These are phyloP conservation scores for Oryza officinalis DNA, from an alignment of 176 grass and related monocot genomes.

Conservation along the genomic window DNA sequence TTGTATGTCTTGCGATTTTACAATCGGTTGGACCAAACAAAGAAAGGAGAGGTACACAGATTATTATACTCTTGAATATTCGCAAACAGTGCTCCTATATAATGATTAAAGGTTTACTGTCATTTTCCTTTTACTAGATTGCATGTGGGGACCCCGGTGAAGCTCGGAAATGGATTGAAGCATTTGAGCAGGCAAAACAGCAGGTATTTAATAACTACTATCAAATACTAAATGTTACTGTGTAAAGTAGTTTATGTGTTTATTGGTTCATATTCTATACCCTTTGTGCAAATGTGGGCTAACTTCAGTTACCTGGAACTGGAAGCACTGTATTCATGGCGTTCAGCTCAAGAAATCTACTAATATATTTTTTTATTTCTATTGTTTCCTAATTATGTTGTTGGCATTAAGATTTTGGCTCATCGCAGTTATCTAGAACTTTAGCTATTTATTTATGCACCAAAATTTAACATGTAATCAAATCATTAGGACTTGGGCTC, in stretches of 20 bases:
- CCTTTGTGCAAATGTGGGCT: slow-evolving; percentile 4
- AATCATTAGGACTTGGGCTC: background rate
- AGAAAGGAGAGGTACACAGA: slow-evolving; percentile 86
- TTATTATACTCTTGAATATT: slow-evolving; percentile 14
- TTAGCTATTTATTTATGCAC: background rate
- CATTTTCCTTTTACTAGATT: slow-evolving; percentile 60
- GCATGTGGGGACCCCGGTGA: slow-evolving; percentile 70
- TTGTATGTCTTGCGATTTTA: slow-evolving; percentile 73
- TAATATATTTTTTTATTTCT: background rate
- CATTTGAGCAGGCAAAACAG: slow-evolving; percentile 92
- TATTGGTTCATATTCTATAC: slow-evolving; percentile 10
- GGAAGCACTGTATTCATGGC: background rate
- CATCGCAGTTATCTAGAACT: background rate
- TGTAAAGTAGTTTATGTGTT: slow-evolving; percentile 7
- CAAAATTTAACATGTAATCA: slow-evolving; percentile 17
- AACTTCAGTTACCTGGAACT: slow-evolving; percentile 14
- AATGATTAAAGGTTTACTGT: slow-evolving; percentile 3
- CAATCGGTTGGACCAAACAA: slow-evolving; percentile 77
- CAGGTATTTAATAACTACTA: slow-evolving; percentile 50
- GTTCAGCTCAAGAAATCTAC: background rate
- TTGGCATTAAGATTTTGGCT: background rate
- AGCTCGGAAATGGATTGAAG: slow-evolving; percentile 77
- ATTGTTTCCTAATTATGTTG: slow-evolving; percentile 3
- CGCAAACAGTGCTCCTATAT: slow-evolving; percentile 20
- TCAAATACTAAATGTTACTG: slow-evolving; percentile 16